Base-by-base conservation (phyloP, 2,329 filamentous ascomycete genomes). In the Rhinocladiella similis region DNA sequence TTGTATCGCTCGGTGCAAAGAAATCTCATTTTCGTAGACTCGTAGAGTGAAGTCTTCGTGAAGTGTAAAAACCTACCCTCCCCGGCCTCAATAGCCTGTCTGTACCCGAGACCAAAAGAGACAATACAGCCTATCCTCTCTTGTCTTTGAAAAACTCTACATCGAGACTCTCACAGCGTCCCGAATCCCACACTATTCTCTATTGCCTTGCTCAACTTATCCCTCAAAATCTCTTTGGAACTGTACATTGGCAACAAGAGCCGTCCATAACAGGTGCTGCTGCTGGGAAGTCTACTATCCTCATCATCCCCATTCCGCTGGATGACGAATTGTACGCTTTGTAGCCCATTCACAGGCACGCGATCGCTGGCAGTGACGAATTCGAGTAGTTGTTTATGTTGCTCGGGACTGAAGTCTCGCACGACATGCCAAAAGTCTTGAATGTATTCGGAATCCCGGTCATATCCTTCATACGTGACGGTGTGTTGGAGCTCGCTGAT, bases 341-440 rank as follows among this genome's bases (percentile, higher is more conserved):
- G 82, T 68, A 92, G 85, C 2, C 94, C 94, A 18, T 90, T 91
- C 0, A 96, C 89, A 0, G 94, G 94, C 1, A 97, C 83, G 1
- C 94, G 83, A 68, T 97, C 92, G 65, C 87, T 93, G 0, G 93
- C 93, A 13, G 94, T 99, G 27, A 99, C 92, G 67, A 99, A 99
- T 70, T 97, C 91, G 29, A 99, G 79, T 33, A 99, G 75, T 66
- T 84, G 85, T 50, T 85, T 83, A 72, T 88, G 88, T 78, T 92
- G 88, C 43, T 82, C 78, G 14, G 87, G 80, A 9, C 73, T 65
- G 53, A 75, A 78, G 14, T 70, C 72, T 62, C 82, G 82, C 1
- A 96, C 88, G 6, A 97, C 81, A 12, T 80, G 80, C 94, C 94
- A 99, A 70, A 99, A 97, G 64, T 89, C 84, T 20, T 78, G 76